Conservation (phyloP, 2,329 filamentous ascomycete species). For the Sporothrix inflata region DNA sequence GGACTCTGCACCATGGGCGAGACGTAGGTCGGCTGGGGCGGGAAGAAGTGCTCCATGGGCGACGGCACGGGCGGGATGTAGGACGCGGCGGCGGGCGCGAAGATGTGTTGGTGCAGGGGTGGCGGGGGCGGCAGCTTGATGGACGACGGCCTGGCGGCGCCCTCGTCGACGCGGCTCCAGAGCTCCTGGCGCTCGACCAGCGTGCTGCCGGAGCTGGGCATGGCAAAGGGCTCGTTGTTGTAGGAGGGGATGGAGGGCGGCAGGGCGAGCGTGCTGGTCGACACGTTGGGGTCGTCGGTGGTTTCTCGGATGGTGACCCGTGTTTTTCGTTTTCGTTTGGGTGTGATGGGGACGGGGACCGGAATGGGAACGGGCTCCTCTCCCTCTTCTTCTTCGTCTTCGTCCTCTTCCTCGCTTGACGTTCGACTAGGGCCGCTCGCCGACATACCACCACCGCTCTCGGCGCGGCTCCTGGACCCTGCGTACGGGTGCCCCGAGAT, state of each 20-base stretch:
- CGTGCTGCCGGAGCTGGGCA: constrained; percentile 9
- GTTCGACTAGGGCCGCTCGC: neutral
- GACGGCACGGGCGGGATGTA: constrained; percentile 1
- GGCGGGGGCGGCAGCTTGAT: constrained; percentile 11
- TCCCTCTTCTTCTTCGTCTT: neutral
- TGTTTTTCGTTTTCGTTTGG: constrained; percentile 10
- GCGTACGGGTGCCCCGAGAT: constrained; percentile 22
- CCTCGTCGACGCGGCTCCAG: constrained; percentile 29
- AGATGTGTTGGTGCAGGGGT: neutral
- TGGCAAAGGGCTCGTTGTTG: neutral
- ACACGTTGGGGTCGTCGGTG: neutral
- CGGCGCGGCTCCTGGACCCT: neutral
- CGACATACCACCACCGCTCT: neutral
- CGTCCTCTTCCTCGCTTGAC: neutral
- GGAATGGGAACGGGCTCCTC: neutral
- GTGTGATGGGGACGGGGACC: neutral
- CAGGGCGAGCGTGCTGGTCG: constrained; percentile 8
- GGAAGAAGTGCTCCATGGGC: neutral
- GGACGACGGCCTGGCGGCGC: neutral
- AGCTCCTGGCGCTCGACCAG: constrained; percentile 24
- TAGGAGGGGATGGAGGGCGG: constrained; percentile 3
- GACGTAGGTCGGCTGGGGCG: constrained; percentile 3
- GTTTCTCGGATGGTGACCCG: constrained; percentile 12
- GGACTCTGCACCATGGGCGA: neutral
- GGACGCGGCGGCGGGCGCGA: neutral